These are phyloP conservation scores for Solanum medicagineum DNA, from an alignment of 257 asterid genomes.

Conservation along the genomic window DNA sequence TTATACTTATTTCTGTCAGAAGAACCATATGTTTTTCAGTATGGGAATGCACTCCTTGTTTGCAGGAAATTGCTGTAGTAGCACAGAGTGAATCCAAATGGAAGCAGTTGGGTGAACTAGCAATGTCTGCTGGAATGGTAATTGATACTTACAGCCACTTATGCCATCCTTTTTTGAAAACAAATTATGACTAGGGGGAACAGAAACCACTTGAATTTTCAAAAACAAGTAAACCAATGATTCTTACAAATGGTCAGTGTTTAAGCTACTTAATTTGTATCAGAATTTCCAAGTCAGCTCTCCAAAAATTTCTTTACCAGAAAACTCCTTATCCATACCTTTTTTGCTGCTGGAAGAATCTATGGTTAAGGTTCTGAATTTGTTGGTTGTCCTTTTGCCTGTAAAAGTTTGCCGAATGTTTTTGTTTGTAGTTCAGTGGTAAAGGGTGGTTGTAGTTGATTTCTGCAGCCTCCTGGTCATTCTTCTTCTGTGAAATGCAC, in stretches of 20 bases:
- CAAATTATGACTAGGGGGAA: neutral
- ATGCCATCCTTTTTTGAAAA: neutral
- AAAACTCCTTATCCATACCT: neutral
- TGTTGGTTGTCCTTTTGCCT: neutral
- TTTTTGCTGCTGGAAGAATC: neutral
- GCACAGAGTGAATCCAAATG: conserved; percentile 84
- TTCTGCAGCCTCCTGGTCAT: neutral
- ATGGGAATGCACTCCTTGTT: conserved; percentile 7
- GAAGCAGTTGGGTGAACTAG: conserved; percentile 98
- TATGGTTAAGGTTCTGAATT: neutral
- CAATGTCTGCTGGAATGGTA: conserved; percentile 94
- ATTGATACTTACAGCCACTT: neutral
- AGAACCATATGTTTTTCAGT: neutral
- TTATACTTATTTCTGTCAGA: neutral
- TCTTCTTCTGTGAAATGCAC: neutral
- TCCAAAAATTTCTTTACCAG: neutral
- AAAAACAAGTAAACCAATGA: neutral
- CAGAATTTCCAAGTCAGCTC: neutral
- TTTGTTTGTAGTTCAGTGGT: neutral
- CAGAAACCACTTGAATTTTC: neutral
- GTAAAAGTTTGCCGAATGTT: neutral
- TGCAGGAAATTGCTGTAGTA: conserved; percentile 71
- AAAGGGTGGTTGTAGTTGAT: neutral
- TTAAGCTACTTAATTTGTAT: neutral
- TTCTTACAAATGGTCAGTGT: neutral